phyloP scores from a whole-genome alignment of 768 basidiomycete genomes.

The Lepiota venenata region DNA sequence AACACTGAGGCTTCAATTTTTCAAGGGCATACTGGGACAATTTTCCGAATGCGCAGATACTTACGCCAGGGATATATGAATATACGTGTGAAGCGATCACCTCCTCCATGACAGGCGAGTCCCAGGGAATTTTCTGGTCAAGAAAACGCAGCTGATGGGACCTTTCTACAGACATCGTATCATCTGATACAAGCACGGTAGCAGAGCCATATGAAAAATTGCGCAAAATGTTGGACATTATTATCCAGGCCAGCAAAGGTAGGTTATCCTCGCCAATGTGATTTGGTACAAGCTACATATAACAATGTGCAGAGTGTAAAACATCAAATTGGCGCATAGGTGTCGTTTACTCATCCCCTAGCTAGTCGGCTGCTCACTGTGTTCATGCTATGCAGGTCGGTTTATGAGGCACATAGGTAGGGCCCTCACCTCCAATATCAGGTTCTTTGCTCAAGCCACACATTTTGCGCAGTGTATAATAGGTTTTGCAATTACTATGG shows the following conservation, averaged over 20 bases:
- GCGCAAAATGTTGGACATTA: neutral
- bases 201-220: neutral
- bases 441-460: neutral
- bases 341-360: neutral
- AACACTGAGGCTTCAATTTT: too few relatives aligned
- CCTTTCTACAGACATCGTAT: neutral
- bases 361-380: neutral
- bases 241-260: neutral
- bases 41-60: neutral
- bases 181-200: neutral
- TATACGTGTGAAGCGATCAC: neutral
- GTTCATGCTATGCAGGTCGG: neutral
- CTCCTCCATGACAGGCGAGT: constrained; percentile 5
- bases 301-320: neutral
- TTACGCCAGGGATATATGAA: neutral
- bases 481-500: constrained; percentile 8
- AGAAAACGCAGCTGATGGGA: neutral
- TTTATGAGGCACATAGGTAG: constrained; percentile 5
- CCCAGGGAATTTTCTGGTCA: too few relatives aligned
- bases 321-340: constrained; percentile 10
- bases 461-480: neutral
- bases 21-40: constrained; percentile 5
- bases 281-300: neutral
- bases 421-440: neutral
- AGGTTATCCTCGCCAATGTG: neutral